These are phyloP conservation scores for Marasmius fiardii DNA, from an alignment of 1,284 basidiomycete species.

Conservation along the genomic window DNA sequence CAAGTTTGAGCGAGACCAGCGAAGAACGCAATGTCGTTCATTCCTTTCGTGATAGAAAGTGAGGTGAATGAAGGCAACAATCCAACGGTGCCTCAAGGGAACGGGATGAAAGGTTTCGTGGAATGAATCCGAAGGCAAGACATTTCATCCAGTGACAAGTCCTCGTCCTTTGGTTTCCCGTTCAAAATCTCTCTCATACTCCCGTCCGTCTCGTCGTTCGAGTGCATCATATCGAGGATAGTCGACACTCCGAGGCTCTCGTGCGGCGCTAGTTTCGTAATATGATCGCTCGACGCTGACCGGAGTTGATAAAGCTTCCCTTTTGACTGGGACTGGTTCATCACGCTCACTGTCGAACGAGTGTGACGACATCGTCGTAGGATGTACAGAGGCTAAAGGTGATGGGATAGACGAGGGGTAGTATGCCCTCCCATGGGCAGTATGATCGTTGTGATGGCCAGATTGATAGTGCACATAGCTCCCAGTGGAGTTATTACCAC, in stretches of 20 bases:
- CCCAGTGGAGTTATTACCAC: slow-evolving; percentile 30
- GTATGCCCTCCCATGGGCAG: not conserved
- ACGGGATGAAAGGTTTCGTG: no score
- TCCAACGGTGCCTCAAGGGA: no score
- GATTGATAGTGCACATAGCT: slow-evolving; percentile 50
- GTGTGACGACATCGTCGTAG: slow-evolving; percentile 12
- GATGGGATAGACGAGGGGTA: slow-evolving; percentile 12
- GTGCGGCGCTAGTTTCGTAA: slow-evolving; percentile 5
- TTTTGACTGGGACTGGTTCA: not conserved
- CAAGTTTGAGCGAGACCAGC: no score
- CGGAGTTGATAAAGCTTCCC: slow-evolving; percentile 10
- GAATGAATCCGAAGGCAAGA: no score
- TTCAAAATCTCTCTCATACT: slow-evolving; percentile 11
- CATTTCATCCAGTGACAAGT: slow-evolving; percentile 9
- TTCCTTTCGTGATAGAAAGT: no score
- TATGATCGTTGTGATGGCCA: slow-evolving; percentile 24
- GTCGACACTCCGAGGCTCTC: not conserved
- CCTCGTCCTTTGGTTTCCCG: slow-evolving; percentile 6
- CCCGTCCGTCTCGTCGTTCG: slow-evolving; percentile 2
- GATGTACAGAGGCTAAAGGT: slow-evolving; percentile 10
- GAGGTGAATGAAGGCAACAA: no score
- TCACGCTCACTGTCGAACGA: slow-evolving; percentile 9
- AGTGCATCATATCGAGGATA: slow-evolving; percentile 6
- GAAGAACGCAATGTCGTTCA: no score
- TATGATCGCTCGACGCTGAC: slow-evolving; percentile 10